These are phyloP conservation scores for Lentinus polychrous DNA, from an alignment of 1,284 basidiomycete species.

Conservation along the genomic window DNA sequence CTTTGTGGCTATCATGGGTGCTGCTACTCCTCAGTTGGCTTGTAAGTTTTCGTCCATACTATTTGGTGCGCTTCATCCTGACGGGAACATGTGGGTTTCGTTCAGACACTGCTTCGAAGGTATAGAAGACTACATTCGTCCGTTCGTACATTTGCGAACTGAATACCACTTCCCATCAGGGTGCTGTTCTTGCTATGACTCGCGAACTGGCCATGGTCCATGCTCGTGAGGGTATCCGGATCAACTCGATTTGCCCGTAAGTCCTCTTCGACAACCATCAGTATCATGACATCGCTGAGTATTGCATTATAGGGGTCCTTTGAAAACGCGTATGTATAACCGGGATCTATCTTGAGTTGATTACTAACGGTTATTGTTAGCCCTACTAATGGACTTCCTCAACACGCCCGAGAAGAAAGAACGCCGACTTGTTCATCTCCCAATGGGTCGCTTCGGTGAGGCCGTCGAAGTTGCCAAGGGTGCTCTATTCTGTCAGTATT, in stretches of 20 bases:
- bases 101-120: slow-evolving; percentile 81
- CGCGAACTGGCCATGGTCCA: slow-evolving; percentile 97
- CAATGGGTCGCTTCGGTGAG: slow-evolving; percentile 96
- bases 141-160: background rate
- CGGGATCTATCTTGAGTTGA: background rate
- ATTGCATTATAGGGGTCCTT: slow-evolving; percentile 62
- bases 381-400: slow-evolving; percentile 96
- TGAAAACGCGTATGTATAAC: slow-evolving; percentile 76
- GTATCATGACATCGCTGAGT: slow-evolving; percentile 3
- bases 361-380: slow-evolving; percentile 28
- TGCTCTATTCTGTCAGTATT: slow-evolving; percentile 78
- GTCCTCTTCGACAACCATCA: slow-evolving; percentile 25
- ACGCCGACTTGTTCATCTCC: slow-evolving; percentile 84
- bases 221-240: slow-evolving; percentile 89
- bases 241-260: slow-evolving; percentile 95
- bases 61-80: too few relatives aligned
- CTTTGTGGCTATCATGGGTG: slow-evolving; percentile 90
- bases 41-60: slow-evolving; percentile 48
- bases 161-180: slow-evolving; percentile 40
- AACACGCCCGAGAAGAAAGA: slow-evolving; percentile 95
- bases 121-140: slow-evolving; percentile 18
- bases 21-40: slow-evolving; percentile 93
- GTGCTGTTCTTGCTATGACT: slow-evolving; percentile 96
- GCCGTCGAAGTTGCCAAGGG: slow-evolving; percentile 91
- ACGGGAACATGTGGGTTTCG: too few relatives aligned